Base-by-base conservation (phyloP, 2,329 filamentous ascomycete genomes). In the Aureobasidium sp. region DNA sequence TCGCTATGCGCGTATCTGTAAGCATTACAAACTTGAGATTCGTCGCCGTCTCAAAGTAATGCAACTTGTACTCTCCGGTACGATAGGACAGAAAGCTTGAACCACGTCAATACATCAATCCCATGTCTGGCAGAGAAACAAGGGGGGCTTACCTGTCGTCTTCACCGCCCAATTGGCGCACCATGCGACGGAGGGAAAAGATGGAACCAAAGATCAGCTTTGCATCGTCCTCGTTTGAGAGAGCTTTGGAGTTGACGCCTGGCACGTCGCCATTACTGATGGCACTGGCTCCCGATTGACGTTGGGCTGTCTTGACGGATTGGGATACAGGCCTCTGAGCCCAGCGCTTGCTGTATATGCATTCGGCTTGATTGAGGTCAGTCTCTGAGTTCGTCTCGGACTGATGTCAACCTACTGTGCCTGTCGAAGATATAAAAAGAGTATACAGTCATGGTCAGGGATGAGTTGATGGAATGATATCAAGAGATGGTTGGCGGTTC, bases 341-440 rank as follows among this genome's bases (percentile, higher is more conserved):
- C 93, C 93, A 99, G 73, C 87, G 86, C 70, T 90, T 89, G 74
- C 87, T 88, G 85, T 97, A 99, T 77, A 99, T 91, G 80, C 94
- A 99, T 79, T 97, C 93, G 73, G 94, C 93, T 97, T 75, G 27
- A 41, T 20, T 29, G 25, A 22, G 8, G 29, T 62, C 29, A 61
- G 47, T 29, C 11, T 27, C 2, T 12, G 6, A n/a, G 20, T 11
- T 25, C 25, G 3, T n/a, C 1, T 14, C 8, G 12, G 11, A n/a
- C 41, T 6, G 53, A 31, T 37, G 7, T 20, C n/a, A 1, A 45
- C 59, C 37, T 82, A 97, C 94, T 96, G 78, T 99, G 94, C 67
- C 94, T 88, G 79, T 99, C 94, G 75, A 99, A 99, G 73, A 99
- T 97, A 82, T 96, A 96, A 78, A 99, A 96, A 64, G 91, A 92